phyloP scores from a whole-genome alignment of 2,329 filamentous ascomycete genomes.

The Xylariales sp. region DNA sequence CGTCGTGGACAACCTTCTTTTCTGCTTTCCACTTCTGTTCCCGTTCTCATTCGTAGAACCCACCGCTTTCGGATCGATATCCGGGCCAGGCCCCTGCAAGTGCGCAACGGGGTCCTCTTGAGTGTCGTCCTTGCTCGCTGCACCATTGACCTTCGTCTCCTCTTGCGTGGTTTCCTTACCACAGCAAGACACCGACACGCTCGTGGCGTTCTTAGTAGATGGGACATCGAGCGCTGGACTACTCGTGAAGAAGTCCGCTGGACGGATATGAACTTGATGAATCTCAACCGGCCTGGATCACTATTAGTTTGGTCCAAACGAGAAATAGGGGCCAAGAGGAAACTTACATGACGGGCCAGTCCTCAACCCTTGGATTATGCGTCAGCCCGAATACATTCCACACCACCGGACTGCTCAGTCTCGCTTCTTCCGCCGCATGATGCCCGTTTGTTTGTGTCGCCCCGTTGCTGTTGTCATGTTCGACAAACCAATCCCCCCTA shows the following conservation, averaged over 20 bases:
- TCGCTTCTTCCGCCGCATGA: slow-evolving; percentile 47
- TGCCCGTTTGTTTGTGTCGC: too few species aligned
- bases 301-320: neutral
- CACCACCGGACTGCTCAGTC: slow-evolving; percentile 44
- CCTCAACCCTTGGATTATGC: slow-evolving; percentile 43
- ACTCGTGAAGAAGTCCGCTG: slow-evolving; percentile 41
- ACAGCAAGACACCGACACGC: neutral
- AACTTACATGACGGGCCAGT: slow-evolving; percentile 48
- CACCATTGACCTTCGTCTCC: neutral
- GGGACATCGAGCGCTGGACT: slow-evolving; percentile 44
- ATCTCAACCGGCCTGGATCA: slow-evolving; percentile 40
- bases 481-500: slow-evolving; percentile 42
- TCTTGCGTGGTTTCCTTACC: neutral
- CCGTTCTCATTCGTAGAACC: neutral
- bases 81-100: neutral
- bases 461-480: too few species aligned
- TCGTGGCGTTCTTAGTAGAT: slow-evolving; percentile 4
- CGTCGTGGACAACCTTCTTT: neutral
- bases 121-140: neutral
- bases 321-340: neutral
- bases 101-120: neutral
- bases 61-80: neutral
- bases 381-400: slow-evolving; percentile 47
- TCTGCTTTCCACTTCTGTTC: neutral
- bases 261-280: slow-evolving; percentile 40